A percentile compares a stretch with the other conserved stretches of the same genome.
These are phyloP conservation scores for Suillus variegatus DNA, from an alignment of 768 basidiomycete genomes.

Conservation along the genomic window DNA sequence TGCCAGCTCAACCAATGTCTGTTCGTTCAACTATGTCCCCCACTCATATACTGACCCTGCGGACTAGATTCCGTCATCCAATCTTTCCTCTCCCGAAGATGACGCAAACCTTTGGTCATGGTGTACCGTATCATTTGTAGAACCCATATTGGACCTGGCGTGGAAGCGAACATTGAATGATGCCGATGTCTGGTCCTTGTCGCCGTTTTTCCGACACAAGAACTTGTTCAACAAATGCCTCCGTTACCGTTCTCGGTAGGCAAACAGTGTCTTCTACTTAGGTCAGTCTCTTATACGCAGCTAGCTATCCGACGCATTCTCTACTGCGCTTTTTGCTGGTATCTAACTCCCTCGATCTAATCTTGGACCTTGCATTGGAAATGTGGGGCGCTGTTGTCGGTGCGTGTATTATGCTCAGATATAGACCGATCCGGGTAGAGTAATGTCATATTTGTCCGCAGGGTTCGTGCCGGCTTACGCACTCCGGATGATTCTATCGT, in stretches of 20 bases:
- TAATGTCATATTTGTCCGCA: slow-evolving; percentile 23
- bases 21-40: slow-evolving; percentile 34
- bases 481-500: slow-evolving; percentile 57
- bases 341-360: slow-evolving; percentile 70
- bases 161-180: slow-evolving; percentile 45
- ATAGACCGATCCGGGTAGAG: background rate
- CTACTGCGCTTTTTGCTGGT: slow-evolving; percentile 61
- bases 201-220: slow-evolving; percentile 67
- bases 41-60: slow-evolving; percentile 11
- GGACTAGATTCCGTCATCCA: slow-evolving; percentile 48
- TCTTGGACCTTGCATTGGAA: slow-evolving; percentile 57
- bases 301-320: slow-evolving; percentile 55
- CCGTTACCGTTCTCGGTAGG: slow-evolving; percentile 47
- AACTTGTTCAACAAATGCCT: slow-evolving; percentile 67
- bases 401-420: slow-evolving; percentile 30
- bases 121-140: slow-evolving; percentile 64
- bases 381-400: slow-evolving; percentile 60
- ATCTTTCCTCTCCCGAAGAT: slow-evolving; percentile 63
- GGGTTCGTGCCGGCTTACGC: slow-evolving; percentile 71
- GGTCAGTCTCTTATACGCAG: slow-evolving; percentile 1
- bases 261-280: slow-evolving; percentile 9
- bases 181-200: slow-evolving; percentile 61
- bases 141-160: slow-evolving; percentile 59
- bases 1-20: slow-evolving; percentile 43
- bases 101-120: slow-evolving; percentile 64